Base-by-base conservation (phyloP, 176 grass and related monocot genomes). In the Cenchrus fungigraminus region DNA sequence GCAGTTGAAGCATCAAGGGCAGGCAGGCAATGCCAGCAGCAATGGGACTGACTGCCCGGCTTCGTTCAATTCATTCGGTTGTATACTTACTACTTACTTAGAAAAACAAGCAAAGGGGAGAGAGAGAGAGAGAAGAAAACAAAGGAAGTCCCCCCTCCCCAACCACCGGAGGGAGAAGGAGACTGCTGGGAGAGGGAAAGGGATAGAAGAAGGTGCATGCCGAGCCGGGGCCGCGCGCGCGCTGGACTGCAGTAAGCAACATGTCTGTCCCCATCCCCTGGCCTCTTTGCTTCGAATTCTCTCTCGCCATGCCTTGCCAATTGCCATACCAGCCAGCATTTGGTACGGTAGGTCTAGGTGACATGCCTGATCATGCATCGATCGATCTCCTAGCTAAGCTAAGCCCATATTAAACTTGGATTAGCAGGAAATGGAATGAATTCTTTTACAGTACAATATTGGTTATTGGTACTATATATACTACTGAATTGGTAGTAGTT, bases 161-260 rank as follows among this genome's bases (percentile, higher is more conserved):
- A 51, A 51, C 46, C 46, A 73, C 71, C 71, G 45, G 47, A 71
- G 7, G 58, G n/a, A 62, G 59, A 58, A 17, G 17, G 19, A 58
- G 55, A 53, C 12, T 12, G 37, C 2, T 40, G 37, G 37, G 37
- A 40, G 37, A 40, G 37, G 37, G 37, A 40, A 53, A 53, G 51
- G 34, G 37, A 40, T 20, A 8, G 65, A 40, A 40, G 15, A 68
- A 8, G 65, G 16, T 20, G 31, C 31, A 32, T 32, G 17, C 65
- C 65, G 65, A 6, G 40, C 67, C 67, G 68, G 70, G 70, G 70
- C 70, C 60, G 31, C 82, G 50, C 73, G 50, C 73, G 50, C 34
- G 63, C 52, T 74, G 78, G 77, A 66, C 71, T 80, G 82, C 59
- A 74, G 52, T 69, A 86, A 81, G 72, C 78, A 68, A 69, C 81